phyloP scores from a whole-genome alignment of 257 asterid species.

The Solanum clarkiae region DNA sequence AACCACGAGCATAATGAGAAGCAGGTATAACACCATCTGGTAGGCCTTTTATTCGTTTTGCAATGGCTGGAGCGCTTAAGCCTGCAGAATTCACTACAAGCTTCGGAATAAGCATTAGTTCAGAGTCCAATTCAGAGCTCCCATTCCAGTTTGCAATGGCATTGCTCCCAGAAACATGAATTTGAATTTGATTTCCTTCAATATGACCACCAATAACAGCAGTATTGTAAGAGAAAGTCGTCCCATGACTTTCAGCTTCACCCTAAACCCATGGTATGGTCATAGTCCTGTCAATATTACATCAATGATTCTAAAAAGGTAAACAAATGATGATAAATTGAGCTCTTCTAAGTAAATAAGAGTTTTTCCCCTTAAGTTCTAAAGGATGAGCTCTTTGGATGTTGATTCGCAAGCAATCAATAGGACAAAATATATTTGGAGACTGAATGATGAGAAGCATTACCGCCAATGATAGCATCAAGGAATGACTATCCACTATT shows the following conservation, averaged over 20 bases:
- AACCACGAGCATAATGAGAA: slow-evolving; percentile 75
- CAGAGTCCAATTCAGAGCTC: slow-evolving; percentile 33
- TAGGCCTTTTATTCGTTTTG: slow-evolving; percentile 35
- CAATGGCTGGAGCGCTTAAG: slow-evolving; percentile 49
- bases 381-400: background rate
- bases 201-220: slow-evolving; percentile 57
- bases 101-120: slow-evolving; percentile 52
- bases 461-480: slow-evolving; percentile 77
- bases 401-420: background rate
- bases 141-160: slow-evolving; percentile 28
- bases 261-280: slow-evolving; percentile 50
- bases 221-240: slow-evolving; percentile 52
- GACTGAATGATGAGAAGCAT: background rate
- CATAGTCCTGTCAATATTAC: slow-evolving; percentile 41
- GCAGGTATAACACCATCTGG: slow-evolving; percentile 20
- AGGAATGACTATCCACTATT: slow-evolving; percentile 57
- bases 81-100: slow-evolving; percentile 81
- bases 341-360: background rate
- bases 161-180: slow-evolving; percentile 45
- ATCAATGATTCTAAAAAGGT: slow-evolving; percentile 19
- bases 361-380: background rate
- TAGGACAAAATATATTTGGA: background rate
- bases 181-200: slow-evolving; percentile 29
- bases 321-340: background rate
- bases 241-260: slow-evolving; percentile 77